Percentiles rank a stretch among this genome's conserved stretches.
Evolutionary conservation across 2,329 filamentous ascomycete genomes (phyloP).

Genomic region (Dichotomopilus funicola): DNA sequence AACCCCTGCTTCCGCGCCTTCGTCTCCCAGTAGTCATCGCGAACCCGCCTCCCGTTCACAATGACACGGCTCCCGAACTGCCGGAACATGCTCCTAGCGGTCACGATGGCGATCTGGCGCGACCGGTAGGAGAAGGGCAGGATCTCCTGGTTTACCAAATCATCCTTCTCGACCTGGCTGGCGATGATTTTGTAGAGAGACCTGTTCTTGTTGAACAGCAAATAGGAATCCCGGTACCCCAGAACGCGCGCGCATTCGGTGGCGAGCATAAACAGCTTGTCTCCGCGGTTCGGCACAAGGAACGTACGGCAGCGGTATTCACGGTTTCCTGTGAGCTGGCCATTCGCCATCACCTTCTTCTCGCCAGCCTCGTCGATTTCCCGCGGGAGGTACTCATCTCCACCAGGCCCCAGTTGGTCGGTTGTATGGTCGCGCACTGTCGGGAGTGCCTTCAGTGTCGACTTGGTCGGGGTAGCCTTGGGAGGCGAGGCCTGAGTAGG

Average conservation of each 20-base stretch:
- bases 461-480: constrained; percentile 74
- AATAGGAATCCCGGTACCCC: constrained; percentile 93
- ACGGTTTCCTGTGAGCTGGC: constrained; percentile 72
- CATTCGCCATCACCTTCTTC: constrained; percentile 82
- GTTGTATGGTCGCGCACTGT: constrained; percentile 97
- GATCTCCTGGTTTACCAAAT: constrained; percentile 90
- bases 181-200: constrained; percentile 98
- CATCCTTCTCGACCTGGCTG: constrained; percentile 91
- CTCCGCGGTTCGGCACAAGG: constrained; percentile 78
- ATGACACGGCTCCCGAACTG: constrained; percentile 96
- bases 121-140: constrained; percentile 96
- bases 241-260: constrained; percentile 94
- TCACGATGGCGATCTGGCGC: constrained; percentile 97
- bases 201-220: constrained; percentile 97
- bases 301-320: constrained; percentile 94
- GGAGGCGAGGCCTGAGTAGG: constrained; percentile 51
- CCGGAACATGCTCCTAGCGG: constrained; percentile 95
- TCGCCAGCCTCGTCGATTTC: constrained; percentile 91
- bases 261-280: constrained; percentile 97
- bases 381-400: constrained; percentile 90
- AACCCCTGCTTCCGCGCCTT: constrained; percentile 97
- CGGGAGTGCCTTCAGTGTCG: constrained; percentile 85
- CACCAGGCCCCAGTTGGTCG: constrained; percentile 80
- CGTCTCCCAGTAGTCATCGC: constrained; percentile 98
- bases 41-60: constrained; percentile 78